A percentile compares a stretch with the other conserved stretches of the same genome.
phyloP scores from a whole-genome alignment of 306 rosid genomes.

The Rosa lucieae region DNA sequence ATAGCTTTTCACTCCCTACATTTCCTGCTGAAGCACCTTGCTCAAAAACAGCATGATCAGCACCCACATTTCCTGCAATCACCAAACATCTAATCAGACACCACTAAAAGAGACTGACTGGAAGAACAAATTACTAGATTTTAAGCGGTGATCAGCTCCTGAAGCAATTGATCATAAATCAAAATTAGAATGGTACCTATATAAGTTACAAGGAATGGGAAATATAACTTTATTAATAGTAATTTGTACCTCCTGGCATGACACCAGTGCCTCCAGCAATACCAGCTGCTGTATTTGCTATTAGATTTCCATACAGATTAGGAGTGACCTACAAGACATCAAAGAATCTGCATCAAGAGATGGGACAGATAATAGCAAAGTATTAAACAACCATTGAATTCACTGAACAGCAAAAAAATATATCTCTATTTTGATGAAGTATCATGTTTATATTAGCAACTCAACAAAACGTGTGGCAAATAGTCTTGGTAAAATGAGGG shows the following conservation, averaged over 20 bases:
- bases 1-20: constrained; percentile 62
- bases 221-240: not conserved
- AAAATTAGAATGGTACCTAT: not conserved
- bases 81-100: constrained; percentile 21
- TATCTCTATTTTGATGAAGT: not conserved
- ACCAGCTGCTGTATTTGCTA: constrained; percentile 97
- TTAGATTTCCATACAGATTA: constrained; percentile 94
- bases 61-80: constrained; percentile 82
- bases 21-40: constrained; percentile 99
- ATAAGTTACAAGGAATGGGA: not conserved
- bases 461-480: not conserved
- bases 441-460: not conserved
- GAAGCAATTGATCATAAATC: constrained; percentile 5
- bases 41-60: constrained; percentile 87
- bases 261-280: constrained; percentile 99
- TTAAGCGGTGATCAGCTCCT: not conserved
- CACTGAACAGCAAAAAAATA: not conserved
- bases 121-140: not conserved
- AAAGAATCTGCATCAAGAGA: constrained; percentile 18
- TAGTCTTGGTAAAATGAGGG: not conserved
- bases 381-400: not conserved
- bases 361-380: not conserved
- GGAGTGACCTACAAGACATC: constrained; percentile 78
- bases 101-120: not conserved
- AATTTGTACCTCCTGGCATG: constrained; percentile 87